Conservation (phyloP, 2,329 filamentous ascomycete species). For the Colletotrichum phormii region DNA sequence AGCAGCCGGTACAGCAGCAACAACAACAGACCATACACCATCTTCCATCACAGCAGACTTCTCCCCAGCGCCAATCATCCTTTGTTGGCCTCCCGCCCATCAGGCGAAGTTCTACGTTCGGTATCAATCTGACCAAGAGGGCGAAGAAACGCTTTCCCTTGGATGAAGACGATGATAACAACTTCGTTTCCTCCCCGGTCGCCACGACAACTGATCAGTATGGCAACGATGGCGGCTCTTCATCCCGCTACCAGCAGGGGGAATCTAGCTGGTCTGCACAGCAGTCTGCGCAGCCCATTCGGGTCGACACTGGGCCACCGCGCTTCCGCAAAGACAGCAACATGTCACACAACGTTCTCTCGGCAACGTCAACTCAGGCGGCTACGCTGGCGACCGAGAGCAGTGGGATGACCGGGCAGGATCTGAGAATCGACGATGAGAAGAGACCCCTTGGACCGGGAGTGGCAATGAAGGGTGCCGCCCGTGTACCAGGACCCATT, state of each 20-base stretch:
- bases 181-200: conserved; percentile 3
- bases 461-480: conserved; percentile 20
- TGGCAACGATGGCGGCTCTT: background rate
- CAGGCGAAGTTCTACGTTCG: conserved; percentile 68
- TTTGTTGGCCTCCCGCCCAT: conserved; percentile 71
- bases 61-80: conserved; percentile 58
- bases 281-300: conserved; percentile 11
- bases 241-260: conserved; percentile 3
- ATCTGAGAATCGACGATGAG: conserved; percentile 27
- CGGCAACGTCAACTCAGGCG: conserved; percentile 31
- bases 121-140: conserved; percentile 50
- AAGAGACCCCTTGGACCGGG: conserved; percentile 23
- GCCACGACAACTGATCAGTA: conserved; percentile 1
- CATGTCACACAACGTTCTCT: conserved; percentile 11
- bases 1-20: background rate
- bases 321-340: conserved; percentile 19
- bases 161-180: conserved; percentile 49
- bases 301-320: conserved; percentile 17
- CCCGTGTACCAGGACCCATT: conserved; percentile 7
- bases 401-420: conserved; percentile 14
- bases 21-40: conserved; percentile 29
- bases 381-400: conserved; percentile 29
- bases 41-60: conserved; percentile 37
- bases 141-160: conserved; percentile 47
- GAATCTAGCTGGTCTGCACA: background rate